Base-by-base conservation (phyloP, 768 basidiomycete species). In the Pulveroboletus sp. region DNA sequence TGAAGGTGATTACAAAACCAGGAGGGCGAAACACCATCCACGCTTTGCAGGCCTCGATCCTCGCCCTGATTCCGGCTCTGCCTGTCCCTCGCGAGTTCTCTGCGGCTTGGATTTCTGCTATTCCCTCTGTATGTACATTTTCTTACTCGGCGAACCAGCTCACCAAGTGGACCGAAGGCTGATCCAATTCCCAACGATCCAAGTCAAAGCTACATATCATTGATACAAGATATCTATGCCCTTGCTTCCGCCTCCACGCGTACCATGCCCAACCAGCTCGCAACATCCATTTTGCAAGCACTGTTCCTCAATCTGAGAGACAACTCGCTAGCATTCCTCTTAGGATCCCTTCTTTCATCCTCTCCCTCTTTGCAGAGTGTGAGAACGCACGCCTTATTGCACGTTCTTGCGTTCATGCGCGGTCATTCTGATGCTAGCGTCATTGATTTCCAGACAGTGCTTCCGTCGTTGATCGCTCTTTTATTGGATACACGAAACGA, bases 401-500 rank as follows among this genome's bases (percentile, higher is more conserved):
- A 97, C 62, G 82, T 84, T 17, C 73, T 78, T 3, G 90, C 92
- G 1, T 94, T 94, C 67, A 65, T 98, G 12, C 76, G 82, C 40
- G 90, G 94, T 0, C 84, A 91, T 65, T 60, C 72, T 2, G 70
- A 77, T 39, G 69, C 75, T 35, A 72, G 75, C 32, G 71, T 75
- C 13, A 65, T 85, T 5, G 93, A 95, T 65, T 90, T 94, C 67
- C 87, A 94, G 65, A 84, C 81, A 0, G 75, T 94, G 6, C 60
- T 93, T 11, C 88, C 90, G 1, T 74, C 82, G 3, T 62, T 92
- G 10, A 69, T 93, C 1, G 76, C 85, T 19, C 75, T 81, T 10
- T 58, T 92, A 12, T 40, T 60, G 56, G 59, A 69, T 45, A 19
- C 37, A 13, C 59, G 61, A 36, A 58, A 52, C 4, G 56, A 64